Conservation (phyloP, 164 flowering plant species). For the Santalum album region DNA sequence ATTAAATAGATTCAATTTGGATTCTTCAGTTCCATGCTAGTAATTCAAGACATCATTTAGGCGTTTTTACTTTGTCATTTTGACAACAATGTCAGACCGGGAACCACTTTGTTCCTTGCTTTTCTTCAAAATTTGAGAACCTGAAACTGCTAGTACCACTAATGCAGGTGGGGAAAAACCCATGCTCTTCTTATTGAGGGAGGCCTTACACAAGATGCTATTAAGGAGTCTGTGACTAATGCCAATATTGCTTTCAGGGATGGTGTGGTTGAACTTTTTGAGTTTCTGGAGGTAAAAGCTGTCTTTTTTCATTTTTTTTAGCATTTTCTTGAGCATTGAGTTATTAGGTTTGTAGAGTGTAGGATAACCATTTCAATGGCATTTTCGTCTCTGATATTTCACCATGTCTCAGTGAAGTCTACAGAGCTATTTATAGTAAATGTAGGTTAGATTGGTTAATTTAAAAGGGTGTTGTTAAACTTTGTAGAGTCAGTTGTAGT, state of each 20-base stretch:
- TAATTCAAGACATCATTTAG: too few relatives aligned
- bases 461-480: too few relatives aligned
- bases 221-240: conserved; percentile 61
- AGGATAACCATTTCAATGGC: not conserved
- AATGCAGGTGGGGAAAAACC: conserved; percentile 85
- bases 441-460: not conserved
- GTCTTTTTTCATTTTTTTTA: not conserved
- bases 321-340: not conserved
- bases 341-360: not conserved
- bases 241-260: conserved; percentile 77
- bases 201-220: conserved; percentile 72
- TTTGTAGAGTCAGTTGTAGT: too few relatives aligned
- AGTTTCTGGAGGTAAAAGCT: conserved; percentile 62
- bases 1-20: too few relatives aligned
- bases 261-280: conserved; percentile 78
- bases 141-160: not conserved
- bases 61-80: too few relatives aligned
- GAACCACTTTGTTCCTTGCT: too few relatives aligned
- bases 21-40: not conserved
- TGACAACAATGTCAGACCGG: too few relatives aligned
- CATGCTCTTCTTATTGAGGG: conserved; percentile 89
- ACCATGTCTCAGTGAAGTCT: not conserved
- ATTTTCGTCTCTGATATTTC: not conserved
- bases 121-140: too few relatives aligned
- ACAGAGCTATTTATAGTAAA: not conserved